phyloP scores from a whole-genome alignment of 257 asterid species.

The Solanum stenotomum region DNA sequence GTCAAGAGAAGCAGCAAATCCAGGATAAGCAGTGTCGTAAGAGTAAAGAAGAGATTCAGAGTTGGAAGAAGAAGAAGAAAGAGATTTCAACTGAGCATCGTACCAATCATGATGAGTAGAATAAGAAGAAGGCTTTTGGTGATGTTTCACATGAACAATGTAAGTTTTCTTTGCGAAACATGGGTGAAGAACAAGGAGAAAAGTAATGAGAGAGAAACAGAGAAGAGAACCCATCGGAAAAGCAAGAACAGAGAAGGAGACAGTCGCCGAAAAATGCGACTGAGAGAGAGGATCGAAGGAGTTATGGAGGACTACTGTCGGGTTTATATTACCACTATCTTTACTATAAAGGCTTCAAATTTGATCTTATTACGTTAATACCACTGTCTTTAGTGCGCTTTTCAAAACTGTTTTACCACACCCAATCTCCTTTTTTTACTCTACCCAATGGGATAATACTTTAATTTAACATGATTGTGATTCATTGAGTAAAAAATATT shows the following conservation, averaged over 20 bases:
- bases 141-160: slow-evolving; percentile 35
- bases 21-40: slow-evolving; percentile 28
- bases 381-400: slow-evolving; percentile 6
- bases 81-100: slow-evolving; percentile 7
- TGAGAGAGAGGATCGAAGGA: slow-evolving; percentile 6
- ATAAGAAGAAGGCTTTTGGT: slow-evolving; percentile 18
- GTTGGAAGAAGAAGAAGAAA: neutral
- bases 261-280: slow-evolving; percentile 19
- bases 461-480: neutral
- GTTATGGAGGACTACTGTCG: slow-evolving; percentile 14
- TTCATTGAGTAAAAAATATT: too few species aligned
- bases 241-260: neutral
- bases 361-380: neutral
- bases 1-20: slow-evolving; percentile 29
- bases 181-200: slow-evolving; percentile 15
- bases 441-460: neutral
- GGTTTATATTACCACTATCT: slow-evolving; percentile 10
- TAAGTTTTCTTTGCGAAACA: slow-evolving; percentile 17
- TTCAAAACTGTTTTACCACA: neutral
- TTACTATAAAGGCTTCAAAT: neutral
- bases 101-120: slow-evolving; percentile 32
- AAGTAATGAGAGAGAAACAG: neutral
- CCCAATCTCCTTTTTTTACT: neutral
- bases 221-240: slow-evolving; percentile 9
- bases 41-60: slow-evolving; percentile 22